Conservation (phyloP, 192 early-diverging fungal species). For the Chytriomyces sp. region DNA sequence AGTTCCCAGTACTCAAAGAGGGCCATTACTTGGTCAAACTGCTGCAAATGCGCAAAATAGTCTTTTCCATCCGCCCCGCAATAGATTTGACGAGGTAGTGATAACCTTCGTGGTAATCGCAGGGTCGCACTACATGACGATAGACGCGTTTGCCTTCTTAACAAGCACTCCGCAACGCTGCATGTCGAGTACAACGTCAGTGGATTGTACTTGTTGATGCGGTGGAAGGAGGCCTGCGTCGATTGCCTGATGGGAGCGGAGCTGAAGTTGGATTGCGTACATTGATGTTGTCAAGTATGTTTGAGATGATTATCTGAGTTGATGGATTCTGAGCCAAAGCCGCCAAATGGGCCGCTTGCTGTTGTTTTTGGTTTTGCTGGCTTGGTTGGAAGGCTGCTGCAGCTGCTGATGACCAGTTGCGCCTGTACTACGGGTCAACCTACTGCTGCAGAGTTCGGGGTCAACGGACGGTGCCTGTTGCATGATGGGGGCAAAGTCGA, state of each 20-base stretch:
- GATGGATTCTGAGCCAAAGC: constrained; percentile 85
- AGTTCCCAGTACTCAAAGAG: constrained; percentile 93
- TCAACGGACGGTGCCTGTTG: no score
- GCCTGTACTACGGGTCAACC: no score
- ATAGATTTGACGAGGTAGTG: constrained; percentile 87
- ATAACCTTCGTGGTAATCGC: constrained; percentile 92
- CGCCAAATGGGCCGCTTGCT: constrained; percentile 54
- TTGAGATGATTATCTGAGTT: constrained; percentile 87
- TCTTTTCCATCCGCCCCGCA: constrained; percentile 79
- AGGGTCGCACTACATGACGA: constrained; percentile 75
- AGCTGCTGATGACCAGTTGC: no score
- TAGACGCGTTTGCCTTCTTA: constrained; percentile 71
- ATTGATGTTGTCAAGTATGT: constrained; percentile 71
- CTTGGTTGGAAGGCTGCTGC: no score
- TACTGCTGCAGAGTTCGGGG: no score
- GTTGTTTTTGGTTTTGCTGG: no score
- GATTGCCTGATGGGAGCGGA: not conserved
- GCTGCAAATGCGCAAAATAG: constrained; percentile 87
- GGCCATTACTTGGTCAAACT: constrained; percentile 89
- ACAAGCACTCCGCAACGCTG: not conserved
- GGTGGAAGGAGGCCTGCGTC: constrained; percentile 1
- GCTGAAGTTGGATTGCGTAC: constrained; percentile 34
- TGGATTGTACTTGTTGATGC: constrained; percentile 20
- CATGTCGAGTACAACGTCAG: constrained; percentile 6
- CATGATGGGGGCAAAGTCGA: no score